Evolutionary conservation across 192 early-diverging fungal species (phyloP), one percentile per base, ranked within the genome.

Genomic region (Piromyces sp.): DNA sequence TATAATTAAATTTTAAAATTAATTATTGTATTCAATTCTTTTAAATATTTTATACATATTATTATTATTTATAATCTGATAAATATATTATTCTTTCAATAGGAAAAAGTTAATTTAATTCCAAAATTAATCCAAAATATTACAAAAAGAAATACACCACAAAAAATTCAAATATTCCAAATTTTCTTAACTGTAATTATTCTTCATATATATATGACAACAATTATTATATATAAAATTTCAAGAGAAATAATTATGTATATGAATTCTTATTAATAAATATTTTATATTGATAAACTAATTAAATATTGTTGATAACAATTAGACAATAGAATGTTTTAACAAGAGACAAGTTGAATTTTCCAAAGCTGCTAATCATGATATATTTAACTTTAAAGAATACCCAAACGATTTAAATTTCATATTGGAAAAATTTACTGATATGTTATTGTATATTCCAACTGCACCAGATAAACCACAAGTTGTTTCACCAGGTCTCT

Each of bases 41-140:
- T n/a, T n/a, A n/a, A n/a, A n/a, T n/a, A n/a, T n/a, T n/a, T n/a
- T n/a, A n/a, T n/a, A n/a, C n/a, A n/a, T n/a, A n/a, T n/a, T n/a
- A n/a, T n/a, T n/a, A n/a, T n/a, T n/a, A n/a, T n/a, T n/a, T n/a
- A n/a, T n/a, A n/a, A n/a, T n/a, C n/a, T n/a, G n/a, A n/a, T n/a
- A 33, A 33, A 33, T 33, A 33, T 6, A 33, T 38, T 51, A 2
- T 2, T 51, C 22, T 0, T 51, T 51, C 0, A 22, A 51, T 51
- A 90, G 40, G 89, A 92, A 82, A 82, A 83, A 12, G 82, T 84
- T 15, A 80, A 80, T 13, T 84, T 88, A 30, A 82, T 95, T 13
- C 93, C 95, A 2, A 79, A 84, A 15, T 85, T 97, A 29, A 83
- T 96, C 30, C 87, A 83, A 30, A 89, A 88, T 2, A 92, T 95